Conservation (phyloP, 345 rosid genomes). For the Gossypium raimondii region DNA sequence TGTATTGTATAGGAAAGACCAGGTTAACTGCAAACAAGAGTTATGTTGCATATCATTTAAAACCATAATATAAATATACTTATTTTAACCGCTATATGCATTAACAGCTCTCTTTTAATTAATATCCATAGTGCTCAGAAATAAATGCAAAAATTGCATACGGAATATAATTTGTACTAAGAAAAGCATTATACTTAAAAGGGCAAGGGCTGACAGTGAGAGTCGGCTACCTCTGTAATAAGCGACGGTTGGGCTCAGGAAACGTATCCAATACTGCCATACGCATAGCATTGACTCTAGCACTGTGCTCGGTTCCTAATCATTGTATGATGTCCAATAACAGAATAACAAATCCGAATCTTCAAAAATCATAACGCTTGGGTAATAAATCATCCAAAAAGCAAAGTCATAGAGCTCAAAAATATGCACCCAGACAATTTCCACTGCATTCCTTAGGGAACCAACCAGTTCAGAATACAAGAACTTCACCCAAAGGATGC, state of each 20-base stretch:
- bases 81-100: neutral
- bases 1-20: neutral
- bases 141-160: neutral
- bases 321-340: conserved; percentile 13
- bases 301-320: conserved; percentile 65
- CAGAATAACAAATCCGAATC: conserved; percentile 7
- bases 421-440: neutral
- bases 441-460: neutral
- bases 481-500: neutral
- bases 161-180: too few species aligned
- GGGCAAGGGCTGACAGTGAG: conserved; percentile 6
- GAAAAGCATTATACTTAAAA: conserved; percentile 3
- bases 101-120: neutral
- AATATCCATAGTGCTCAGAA: neutral
- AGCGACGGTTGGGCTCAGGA: conserved; percentile 96
- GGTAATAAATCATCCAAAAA: conserved; percentile 10
- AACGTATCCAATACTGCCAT: conserved; percentile 87
- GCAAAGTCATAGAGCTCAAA: neutral
- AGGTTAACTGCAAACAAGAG: neutral
- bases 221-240: conserved; percentile 72
- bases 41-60: neutral
- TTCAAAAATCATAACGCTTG: neutral
- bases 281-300: conserved; percentile 76
- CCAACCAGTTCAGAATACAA: neutral
- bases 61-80: neutral